These are phyloP conservation scores for Trifolium repens DNA, from an alignment of 306 rosid species.

Conservation along the genomic window DNA sequence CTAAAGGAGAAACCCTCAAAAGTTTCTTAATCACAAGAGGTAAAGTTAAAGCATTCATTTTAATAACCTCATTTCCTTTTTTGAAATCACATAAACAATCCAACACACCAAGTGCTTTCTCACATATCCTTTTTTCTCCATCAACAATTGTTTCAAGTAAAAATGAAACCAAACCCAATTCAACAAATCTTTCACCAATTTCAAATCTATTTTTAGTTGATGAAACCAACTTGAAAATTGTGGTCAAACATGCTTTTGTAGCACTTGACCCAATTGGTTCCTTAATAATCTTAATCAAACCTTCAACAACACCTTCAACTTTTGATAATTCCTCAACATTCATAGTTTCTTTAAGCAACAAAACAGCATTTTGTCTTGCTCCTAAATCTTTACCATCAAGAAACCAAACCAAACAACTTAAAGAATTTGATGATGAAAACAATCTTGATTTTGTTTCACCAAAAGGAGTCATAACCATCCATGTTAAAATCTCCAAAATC, in stretches of 20 bases:
- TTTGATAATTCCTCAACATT: constrained; percentile 48
- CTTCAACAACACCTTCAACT: constrained; percentile 57
- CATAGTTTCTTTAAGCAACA: constrained; percentile 53
- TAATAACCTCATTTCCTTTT: constrained; percentile 57
- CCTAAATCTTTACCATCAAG: constrained; percentile 61
- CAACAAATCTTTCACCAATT: constrained; percentile 48
- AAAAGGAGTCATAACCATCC: constrained; percentile 56
- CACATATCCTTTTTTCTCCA: constrained; percentile 61
- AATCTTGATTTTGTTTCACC: constrained; percentile 40
- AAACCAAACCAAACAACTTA: constrained; percentile 56
- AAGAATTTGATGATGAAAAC: constrained; percentile 45
- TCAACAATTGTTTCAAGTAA: constrained; percentile 68
- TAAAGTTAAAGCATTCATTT: constrained; percentile 58
- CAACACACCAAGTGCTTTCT: constrained; percentile 68
- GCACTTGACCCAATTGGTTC: constrained; percentile 59
- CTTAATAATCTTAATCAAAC: constrained; percentile 58
- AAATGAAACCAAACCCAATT: constrained; percentile 64
- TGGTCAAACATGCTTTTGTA: constrained; percentile 62
- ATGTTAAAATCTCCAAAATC: constrained; percentile 55
- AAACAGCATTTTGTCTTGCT: constrained; percentile 62
- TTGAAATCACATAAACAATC: constrained; percentile 60
- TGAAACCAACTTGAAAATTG: constrained; percentile 59
- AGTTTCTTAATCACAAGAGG: constrained; percentile 80
- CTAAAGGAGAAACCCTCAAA: constrained; percentile 65
- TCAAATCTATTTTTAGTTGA: constrained; percentile 23